Evolutionary conservation across 169 alveolate species (phyloP).

Genomic region (Blepharisma undulans): DNA sequence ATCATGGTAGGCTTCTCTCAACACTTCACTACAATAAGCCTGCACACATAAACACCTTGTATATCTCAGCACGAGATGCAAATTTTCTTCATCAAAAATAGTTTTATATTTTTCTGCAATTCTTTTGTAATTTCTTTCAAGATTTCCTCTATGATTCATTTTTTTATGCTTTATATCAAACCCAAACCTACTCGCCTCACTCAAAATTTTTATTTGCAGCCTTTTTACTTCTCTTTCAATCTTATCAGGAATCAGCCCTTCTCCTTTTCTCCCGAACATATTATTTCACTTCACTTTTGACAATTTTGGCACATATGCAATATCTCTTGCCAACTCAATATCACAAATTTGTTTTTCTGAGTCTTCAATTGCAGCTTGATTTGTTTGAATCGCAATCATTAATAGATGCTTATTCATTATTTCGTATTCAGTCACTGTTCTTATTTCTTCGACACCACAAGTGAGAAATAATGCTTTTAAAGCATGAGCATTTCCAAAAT

Average conservation of each 20-base stretch:
- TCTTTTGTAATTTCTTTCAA: slow-evolving; percentile 42
- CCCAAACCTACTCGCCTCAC: slow-evolving; percentile 44
- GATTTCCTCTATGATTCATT: slow-evolving; percentile 56
- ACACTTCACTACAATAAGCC: slow-evolving; percentile 62
- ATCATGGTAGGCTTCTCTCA: slow-evolving; percentile 58
- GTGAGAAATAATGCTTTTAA: slow-evolving; percentile 64
- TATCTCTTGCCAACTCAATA: slow-evolving; percentile 19
- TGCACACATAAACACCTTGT: slow-evolving; percentile 48
- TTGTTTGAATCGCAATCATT: slow-evolving; percentile 63
- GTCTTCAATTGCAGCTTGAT: slow-evolving; percentile 49
- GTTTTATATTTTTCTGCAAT: slow-evolving; percentile 47
- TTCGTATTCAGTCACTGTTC: slow-evolving; percentile 73
- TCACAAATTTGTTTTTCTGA: slow-evolving; percentile 34
- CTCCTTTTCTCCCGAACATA: slow-evolving; percentile 41
- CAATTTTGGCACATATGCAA: background rate
- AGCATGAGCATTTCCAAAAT: slow-evolving; percentile 63
- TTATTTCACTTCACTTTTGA: background rate
- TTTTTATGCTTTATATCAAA: slow-evolving; percentile 52
- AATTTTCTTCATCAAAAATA: slow-evolving; percentile 44
- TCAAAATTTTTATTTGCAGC: slow-evolving; percentile 41
- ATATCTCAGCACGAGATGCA: slow-evolving; percentile 43
- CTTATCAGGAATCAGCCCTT: slow-evolving; percentile 46
- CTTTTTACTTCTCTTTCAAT: slow-evolving; percentile 42
- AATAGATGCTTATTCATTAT: slow-evolving; percentile 69
- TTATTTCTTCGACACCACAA: slow-evolving; percentile 78